phyloP scores from a whole-genome alignment of 1,139 yeast genomes.

The Diutina catenulata region DNA sequence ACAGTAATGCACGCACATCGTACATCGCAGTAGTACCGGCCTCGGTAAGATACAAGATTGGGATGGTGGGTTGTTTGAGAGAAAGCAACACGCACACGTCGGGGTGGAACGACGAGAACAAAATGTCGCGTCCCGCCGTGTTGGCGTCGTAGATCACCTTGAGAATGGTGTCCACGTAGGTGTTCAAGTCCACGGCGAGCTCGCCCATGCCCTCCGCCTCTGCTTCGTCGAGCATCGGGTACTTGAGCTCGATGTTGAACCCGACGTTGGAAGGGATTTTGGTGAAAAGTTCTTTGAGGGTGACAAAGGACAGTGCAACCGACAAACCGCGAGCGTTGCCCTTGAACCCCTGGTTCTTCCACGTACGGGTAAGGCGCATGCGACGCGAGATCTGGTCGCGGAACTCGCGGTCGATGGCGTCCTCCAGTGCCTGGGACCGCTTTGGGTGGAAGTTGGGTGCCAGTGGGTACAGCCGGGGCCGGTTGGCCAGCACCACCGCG shows the following conservation, averaged over 20 bases:
- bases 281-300: slow-evolving; percentile 72
- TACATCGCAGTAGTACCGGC: slow-evolving; percentile 78
- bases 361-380: slow-evolving; percentile 80
- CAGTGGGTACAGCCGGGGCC: slow-evolving; percentile 30
- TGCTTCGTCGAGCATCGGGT: slow-evolving; percentile 93
- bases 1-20: slow-evolving; percentile 76
- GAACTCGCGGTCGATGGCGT: slow-evolving; percentile 26
- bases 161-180: slow-evolving; percentile 79
- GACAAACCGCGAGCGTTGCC: slow-evolving; percentile 86
- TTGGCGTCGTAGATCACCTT: slow-evolving; percentile 67
- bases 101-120: slow-evolving; percentile 91
- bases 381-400: slow-evolving; percentile 40
- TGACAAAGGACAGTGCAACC: slow-evolving; percentile 86
- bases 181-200: slow-evolving; percentile 71
- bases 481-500: slow-evolving; percentile 19
- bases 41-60: slow-evolving; percentile 81
- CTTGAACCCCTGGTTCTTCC: slow-evolving; percentile 77
- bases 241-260: slow-evolving; percentile 88
- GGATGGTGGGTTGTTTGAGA: slow-evolving; percentile 86
- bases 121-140: slow-evolving; percentile 70
- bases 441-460: slow-evolving; percentile 14
- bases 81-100: slow-evolving; percentile 81
- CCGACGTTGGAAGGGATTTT: slow-evolving; percentile 80
- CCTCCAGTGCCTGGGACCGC: slow-evolving; percentile 14
- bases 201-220: slow-evolving; percentile 83